Base-by-base conservation (phyloP, 257 asterid species). In the Lantana camara region DNA sequence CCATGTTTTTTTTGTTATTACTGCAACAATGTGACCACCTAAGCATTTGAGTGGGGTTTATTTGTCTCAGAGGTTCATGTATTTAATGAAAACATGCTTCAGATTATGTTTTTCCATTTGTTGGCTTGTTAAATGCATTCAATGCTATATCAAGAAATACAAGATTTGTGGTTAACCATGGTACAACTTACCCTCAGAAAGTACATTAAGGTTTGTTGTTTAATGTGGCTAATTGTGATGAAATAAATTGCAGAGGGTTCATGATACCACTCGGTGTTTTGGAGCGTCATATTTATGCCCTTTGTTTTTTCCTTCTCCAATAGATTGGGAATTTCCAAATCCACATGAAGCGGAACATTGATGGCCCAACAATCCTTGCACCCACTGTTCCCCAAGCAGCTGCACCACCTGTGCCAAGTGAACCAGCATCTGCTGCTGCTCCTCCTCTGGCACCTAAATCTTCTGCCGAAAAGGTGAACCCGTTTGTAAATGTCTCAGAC, bases 281-380 rank as follows among this genome's bases (percentile, higher is more conserved):
- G 38, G n/a, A 52, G 15, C 17, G 64, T 71, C 56, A 46, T 35
- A 40, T 41, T 42, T 22, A 57, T 57, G 15, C 41, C 49, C 29
- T 19, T 23, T 70, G 45, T 59, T 21, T 55, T 27, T 40, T 51
- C 40, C 35, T 55, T 48, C 19, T 54, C 21, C 63, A 19, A 22
- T 51, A 85, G 95, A 54, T 83, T 77, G 95, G 95, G 69, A 82
- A 76, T 72, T 86, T 86, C 27, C 83, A 86, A 67, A 65, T 86
- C 76, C 81, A 79, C 64, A 44, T 86, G 73, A 81, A 83, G 76
- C 78, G 95, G 32, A 79, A 75, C 30, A 60, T 83, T 59, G 79
- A 71, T 52, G 56, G 73, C 32, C 73, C 80, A 41, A 32, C 56
- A 70, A 68, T 54, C 70, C 80, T 78, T 29, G 69, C 73, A 20